Base-by-base conservation (phyloP, 352 stramenopile genomes). In the Sclerospora graminicola region DNA sequence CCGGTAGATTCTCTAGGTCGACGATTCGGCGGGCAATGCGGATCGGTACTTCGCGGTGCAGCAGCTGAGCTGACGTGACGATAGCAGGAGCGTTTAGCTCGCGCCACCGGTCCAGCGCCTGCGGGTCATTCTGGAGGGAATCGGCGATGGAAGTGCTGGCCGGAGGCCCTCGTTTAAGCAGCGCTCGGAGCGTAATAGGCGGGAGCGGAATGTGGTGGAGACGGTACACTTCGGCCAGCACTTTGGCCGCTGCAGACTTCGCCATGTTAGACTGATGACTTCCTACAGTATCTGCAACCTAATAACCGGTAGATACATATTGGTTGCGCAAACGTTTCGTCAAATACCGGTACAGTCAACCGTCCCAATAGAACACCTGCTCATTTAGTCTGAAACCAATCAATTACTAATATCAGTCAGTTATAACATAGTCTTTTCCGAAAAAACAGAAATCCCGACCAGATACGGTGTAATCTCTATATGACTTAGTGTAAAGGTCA, bases 31-130 rank as follows among this genome's bases (percentile, higher is more conserved):
- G 70, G 16, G 78, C 75, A 39, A 90, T 61, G 13, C 78, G 78
- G 56, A 90, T 90, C n/a, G 78, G 78, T 31, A 83, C 78, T 40
- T 90, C 75, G 26, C 67, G 70, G 45, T 90, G 78, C 54, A 90
- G 57, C 15, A 83, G 51, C 49, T 88, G 74, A 51, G 74, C 78
- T 31, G 75, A 88, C 60, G 77, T 81, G 32, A 90, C 68, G 43
- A 90, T 88, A 37, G 66, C 51, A 40, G 69, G 69, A 5, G 63
- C 66, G 46, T 90, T 86, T 42, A 63, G 54, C 23, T 83, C 66
- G 23, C 79, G 68, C 74, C 77, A 86, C 48, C 80, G 50, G 16
- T 52, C 23, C 13, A 86, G 50, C 20, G 65, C 70, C 13, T 59
- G 31, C 5, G 65, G 65, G 29, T 86, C 53, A 14, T 57, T 54